Base-by-base conservation (phyloP, 2,329 filamentous ascomycete species). In the Ascochyta viciae-villosae region DNA sequence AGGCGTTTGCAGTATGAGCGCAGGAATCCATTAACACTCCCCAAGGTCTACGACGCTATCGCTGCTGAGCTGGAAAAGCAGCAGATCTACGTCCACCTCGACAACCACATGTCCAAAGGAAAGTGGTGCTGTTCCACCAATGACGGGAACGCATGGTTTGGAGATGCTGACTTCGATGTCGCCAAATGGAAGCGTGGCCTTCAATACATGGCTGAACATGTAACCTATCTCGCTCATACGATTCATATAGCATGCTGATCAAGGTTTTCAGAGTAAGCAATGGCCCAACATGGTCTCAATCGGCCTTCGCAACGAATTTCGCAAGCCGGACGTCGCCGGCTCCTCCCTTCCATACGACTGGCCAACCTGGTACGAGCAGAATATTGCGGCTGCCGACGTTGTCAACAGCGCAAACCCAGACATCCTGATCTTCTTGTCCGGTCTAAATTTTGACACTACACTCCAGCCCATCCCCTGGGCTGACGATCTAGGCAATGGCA, bases 91-190 rank as follows among this genome's bases (percentile, higher is more conserved):
- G 70, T 74, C 5, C 70, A 74, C 42, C 62, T 74, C 10, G 72
- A 74, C 50, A 74, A 74, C 56, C 72, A 74, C 46, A 72, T 74
- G 67, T 73, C 70, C 3, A 73, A 70, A 37, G 72, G 69, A 4
- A 63, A 61, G 24, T 74, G 72, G 72, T 74, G 72, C 57, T 74
- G 71, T 47, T 51, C 57, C 19, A 58, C 46, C 3, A 58, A 47
- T 29, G 84, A 87, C 67, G 83, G 84, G 41, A 86, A 86, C 67
- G 82, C 83, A 31, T 87, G 84, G 84, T 87, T 85, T 80, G 81
- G 81, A 51, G 75, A 81, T 40, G 83, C 78, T 3, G 78, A 87
- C 64, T 89, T 87, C 62, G 74, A 83, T 53, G 76, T 80, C 0
- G 70, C 74, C 1, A 87, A 87, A 49, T 89, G 87, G 87, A 77